Base-by-base conservation (phyloP, 306 rosid species). In the Cicer cuneatum region DNA sequence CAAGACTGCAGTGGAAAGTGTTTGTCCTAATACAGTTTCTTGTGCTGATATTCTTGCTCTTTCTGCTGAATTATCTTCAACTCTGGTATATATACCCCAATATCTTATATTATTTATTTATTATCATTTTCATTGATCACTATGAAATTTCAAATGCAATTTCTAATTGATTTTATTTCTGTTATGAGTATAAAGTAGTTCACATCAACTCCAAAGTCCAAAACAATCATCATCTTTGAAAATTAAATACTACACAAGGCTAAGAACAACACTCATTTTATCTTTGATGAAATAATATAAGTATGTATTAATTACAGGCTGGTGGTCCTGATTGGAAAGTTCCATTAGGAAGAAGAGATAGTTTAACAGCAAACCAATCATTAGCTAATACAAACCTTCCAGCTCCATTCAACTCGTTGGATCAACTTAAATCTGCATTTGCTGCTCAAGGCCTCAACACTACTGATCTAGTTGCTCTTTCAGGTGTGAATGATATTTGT, bases 301-400 rank as follows among this genome's bases (percentile, higher is more conserved):
- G 29, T 24, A 24, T 24, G 29, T 24, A 24, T 24, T 24, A 2
- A 24, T 24, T 2, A 24, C 80, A 84, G 90, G 70, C 79, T 15
- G 16, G 14, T 1, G 90, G 88, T 5, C 82, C 82, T 0, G 2
- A 2, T 5, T 84, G 90, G 84, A 7, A 9, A 40, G 82, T 83
- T 68, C 86, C 56, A 0, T 12, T 87, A 43, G 89, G 91, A 83
- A 85, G 93, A 81, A 87, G 88, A 68, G 91, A 87, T 29, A 16
- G 87, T 43, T 41, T 57, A 24, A 85, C 83, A 0, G 88, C 91
- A 8, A 85, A 85, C 10, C 6, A 29, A 41, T 68, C 78, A 0
- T 71, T 64, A 2, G 91, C 89, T 0, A 16, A 59, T 37, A 1
- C 0, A n/a, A 71, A 47, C 51, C 84, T 89, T 74, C 93, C 93